phyloP scores from a whole-genome alignment of 495 filamentous ascomycete genomes.

The Hypoxylon trugodes region DNA sequence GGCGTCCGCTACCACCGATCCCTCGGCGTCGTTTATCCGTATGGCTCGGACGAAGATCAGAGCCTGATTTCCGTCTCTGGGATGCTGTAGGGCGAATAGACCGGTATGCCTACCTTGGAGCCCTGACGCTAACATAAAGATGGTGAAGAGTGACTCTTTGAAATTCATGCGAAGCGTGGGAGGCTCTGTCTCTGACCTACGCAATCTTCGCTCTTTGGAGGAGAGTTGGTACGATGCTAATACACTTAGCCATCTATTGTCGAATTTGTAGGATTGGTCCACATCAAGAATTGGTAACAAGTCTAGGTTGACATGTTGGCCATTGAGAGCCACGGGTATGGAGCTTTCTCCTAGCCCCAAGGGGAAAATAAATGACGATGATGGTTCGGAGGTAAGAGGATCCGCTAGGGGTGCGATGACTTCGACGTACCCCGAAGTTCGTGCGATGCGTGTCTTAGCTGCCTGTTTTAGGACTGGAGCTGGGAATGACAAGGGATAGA shows the following conservation, averaged over 20 bases:
- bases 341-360: constrained; percentile 13
- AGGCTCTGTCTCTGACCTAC: constrained; percentile 26
- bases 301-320: constrained; percentile 54
- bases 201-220: constrained; percentile 48
- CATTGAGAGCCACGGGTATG: constrained; percentile 46
- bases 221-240: constrained; percentile 51
- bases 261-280: constrained; percentile 25
- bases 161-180: constrained; percentile 49
- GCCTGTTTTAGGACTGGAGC: constrained; percentile 48
- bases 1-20: constrained; percentile 56
- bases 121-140: constrained; percentile 56
- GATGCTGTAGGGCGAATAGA: constrained; percentile 49
- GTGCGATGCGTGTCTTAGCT: constrained; percentile 53
- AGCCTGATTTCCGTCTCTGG: constrained; percentile 44
- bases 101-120: constrained; percentile 47
- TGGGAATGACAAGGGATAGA: constrained; percentile 49
- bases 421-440: constrained; percentile 57
- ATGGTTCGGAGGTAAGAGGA: constrained; percentile 30
- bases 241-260: constrained; percentile 47
- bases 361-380: constrained; percentile 45
- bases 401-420: constrained; percentile 50
- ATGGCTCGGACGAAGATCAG: constrained; percentile 53
- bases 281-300: constrained; percentile 51
- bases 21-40: constrained; percentile 51
- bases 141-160: constrained; percentile 57